phyloP scores from a whole-genome alignment of 2,329 filamentous ascomycete species.

The Clarireedia monteithiana region DNA sequence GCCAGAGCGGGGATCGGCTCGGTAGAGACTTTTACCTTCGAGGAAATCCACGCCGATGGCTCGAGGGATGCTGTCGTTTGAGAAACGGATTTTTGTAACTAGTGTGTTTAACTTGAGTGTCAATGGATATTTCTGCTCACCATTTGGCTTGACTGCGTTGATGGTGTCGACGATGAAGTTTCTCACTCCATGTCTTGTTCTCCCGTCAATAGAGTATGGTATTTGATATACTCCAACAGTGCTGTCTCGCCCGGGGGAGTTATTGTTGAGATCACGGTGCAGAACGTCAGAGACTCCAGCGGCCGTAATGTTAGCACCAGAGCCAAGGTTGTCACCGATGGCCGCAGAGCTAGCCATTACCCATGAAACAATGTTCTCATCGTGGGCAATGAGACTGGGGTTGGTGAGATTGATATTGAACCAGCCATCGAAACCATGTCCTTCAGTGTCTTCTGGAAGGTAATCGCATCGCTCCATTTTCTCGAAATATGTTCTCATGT shows the following conservation, averaged over 20 bases:
- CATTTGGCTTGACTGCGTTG: conserved; percentile 15
- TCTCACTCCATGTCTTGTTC: conserved; percentile 19
- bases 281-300: conserved; percentile 4
- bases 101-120: conserved; percentile 17
- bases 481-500: conserved; percentile 36
- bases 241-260: conserved; percentile 16
- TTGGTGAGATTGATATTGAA: conserved; percentile 21
- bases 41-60: conserved; percentile 37
- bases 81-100: conserved; percentile 32
- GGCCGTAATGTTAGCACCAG: neutral
- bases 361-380: conserved; percentile 9
- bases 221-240: conserved; percentile 22
- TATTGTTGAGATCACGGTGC: conserved; percentile 21
- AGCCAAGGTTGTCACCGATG: neutral
- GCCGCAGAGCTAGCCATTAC: neutral
- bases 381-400: conserved; percentile 13
- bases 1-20: conserved; percentile 32
- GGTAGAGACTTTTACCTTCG: conserved; percentile 34
- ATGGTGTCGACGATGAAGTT: conserved; percentile 20
- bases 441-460: conserved; percentile 28
- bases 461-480: conserved; percentile 38
- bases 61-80: conserved; percentile 21
- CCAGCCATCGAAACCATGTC: conserved; percentile 25
- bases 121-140: conserved; percentile 10
- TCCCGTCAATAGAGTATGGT: conserved; percentile 15